A percentile compares a stretch with the other conserved stretches of the same genome.
These are phyloP conservation scores for Dysphania ambrosioides DNA, from an alignment of 148 eudicot genomes.

Conservation along the genomic window DNA sequence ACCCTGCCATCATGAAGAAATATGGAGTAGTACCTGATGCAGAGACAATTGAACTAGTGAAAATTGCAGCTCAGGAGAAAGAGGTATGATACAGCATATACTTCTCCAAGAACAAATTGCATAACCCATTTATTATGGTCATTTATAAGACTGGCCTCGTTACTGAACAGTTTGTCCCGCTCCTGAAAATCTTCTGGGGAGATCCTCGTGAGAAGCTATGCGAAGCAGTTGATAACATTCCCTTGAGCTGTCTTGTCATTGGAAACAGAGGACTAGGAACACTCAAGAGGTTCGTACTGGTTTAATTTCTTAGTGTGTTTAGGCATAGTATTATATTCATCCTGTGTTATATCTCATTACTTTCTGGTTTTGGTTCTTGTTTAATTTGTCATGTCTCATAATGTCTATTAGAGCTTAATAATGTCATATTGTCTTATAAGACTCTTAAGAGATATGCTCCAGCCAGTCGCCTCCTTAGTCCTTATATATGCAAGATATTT, in stretches of 20 bases:
- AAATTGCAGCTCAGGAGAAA: conserved; percentile 43
- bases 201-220: conserved; percentile 86
- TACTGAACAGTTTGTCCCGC: conserved; percentile 40
- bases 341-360: neutral
- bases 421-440: neutral
- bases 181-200: conserved; percentile 89
- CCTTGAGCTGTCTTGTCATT: conserved; percentile 60
- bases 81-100: conserved; percentile 29
- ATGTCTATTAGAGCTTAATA: neutral
- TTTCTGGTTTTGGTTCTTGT: neutral
- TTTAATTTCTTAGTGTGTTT: neutral
- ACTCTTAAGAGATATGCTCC: neutral
- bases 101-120: neutral
- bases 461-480: too few species aligned
- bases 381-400: too few species aligned
- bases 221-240: conserved; percentile 65
- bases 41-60: conserved; percentile 50
- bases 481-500: neutral
- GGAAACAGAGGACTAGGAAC: conserved; percentile 91
- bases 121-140: too few species aligned
- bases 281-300: conserved; percentile 51
- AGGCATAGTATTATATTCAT: neutral
- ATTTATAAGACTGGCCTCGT: neutral
- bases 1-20: conserved; percentile 55
- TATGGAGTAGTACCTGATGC: conserved; percentile 57